A percentile compares a stretch with the other conserved stretches of the same genome.
Conservation (phyloP, 352 stramenopile species). For the Thraustochytrium sp. region DNA sequence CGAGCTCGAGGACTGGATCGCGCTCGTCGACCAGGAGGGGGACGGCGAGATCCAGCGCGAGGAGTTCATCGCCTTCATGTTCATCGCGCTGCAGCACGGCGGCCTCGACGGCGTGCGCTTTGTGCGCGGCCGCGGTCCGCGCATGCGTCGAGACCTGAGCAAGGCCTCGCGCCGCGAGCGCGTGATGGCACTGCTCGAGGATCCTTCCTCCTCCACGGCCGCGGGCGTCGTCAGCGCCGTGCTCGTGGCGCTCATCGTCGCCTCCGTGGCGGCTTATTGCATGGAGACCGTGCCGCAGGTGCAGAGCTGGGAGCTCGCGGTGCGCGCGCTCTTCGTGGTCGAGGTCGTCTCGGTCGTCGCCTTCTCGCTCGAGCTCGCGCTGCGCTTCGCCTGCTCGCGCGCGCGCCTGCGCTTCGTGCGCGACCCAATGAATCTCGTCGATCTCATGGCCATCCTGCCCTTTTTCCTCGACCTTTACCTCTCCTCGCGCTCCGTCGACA, state of each 20-base stretch:
- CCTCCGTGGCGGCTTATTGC: neutral
- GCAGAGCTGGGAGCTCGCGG: neutral
- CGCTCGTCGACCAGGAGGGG: neutral
- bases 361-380: neutral
- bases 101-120: neutral
- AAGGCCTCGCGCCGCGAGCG: neutral
- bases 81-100: neutral
- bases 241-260: neutral
- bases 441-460: conserved; percentile 70
- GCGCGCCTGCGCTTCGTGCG: conserved; percentile 6
- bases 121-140: neutral
- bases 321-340: neutral
- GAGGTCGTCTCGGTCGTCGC: neutral
- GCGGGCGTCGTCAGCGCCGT: neutral
- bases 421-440: conserved; percentile 62
- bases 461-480: conserved; percentile 65
- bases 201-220: neutral
- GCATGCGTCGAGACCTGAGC: neutral
- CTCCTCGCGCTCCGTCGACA: neutral
- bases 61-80: conserved; percentile 21
- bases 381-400: neutral
- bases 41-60: conserved; percentile 13
- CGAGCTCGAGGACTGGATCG: conserved; percentile 13
- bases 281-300: conserved; percentile 23
- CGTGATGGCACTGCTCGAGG: neutral